These are phyloP conservation scores for Aegilops umbellulata DNA, from an alignment of 176 grass and related monocot species.

Conservation along the genomic window DNA sequence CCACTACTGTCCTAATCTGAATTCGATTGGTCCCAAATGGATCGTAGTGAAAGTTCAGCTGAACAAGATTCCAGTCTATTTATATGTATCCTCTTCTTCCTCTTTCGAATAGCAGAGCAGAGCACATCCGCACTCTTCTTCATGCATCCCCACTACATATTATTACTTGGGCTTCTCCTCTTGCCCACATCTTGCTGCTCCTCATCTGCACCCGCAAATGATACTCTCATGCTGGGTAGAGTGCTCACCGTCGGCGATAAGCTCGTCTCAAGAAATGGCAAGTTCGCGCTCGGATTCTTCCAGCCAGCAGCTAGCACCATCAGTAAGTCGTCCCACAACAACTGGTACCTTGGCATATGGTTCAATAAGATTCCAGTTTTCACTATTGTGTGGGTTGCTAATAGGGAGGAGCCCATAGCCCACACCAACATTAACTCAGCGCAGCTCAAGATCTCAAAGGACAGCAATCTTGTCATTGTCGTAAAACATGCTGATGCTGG, in stretches of 20 bases:
- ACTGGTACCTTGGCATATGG: conserved; percentile 15
- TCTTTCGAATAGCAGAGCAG: not conserved
- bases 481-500: not conserved
- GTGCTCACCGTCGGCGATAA: not conserved
- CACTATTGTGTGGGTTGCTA: not conserved
- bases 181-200: not conserved
- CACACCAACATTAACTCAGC: not conserved
- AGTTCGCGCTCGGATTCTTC: conserved; percentile 53
- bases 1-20: not conserved
- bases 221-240: not conserved
- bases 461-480: not conserved
- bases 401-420: conserved; percentile 8
- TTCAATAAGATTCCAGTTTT: conserved; percentile 2
- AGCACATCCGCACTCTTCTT: not conserved
- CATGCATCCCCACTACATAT: not conserved
- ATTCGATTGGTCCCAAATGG: not conserved
- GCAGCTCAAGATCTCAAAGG: not conserved
- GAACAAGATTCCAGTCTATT: not conserved
- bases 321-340: conserved; percentile 8
- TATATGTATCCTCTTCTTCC: not conserved
- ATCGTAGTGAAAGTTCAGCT: not conserved
- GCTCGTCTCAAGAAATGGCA: conserved; percentile 33
- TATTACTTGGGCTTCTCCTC: not conserved
- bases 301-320: not conserved
- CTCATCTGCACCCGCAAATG: not conserved